Base-by-base conservation (phyloP, 306 rosid genomes). In the Trichosanthes cucumerina region DNA sequence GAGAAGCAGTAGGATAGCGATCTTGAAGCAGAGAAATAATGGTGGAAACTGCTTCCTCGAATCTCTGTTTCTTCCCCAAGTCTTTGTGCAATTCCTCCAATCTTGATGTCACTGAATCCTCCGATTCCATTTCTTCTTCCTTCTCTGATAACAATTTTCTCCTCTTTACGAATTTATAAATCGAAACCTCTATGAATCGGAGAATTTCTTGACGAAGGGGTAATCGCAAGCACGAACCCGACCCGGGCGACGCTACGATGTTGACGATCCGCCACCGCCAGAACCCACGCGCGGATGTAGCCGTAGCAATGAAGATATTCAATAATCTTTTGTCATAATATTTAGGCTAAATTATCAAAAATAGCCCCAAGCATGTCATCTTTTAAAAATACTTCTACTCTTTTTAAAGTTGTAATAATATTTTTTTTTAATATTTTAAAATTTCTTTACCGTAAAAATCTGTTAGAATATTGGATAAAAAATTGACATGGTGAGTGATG, bases 11-110 rank as follows among this genome's bases (percentile, higher is more conserved):
- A 24, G 87, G 80, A 47, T 86, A 95, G 13, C 80, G 54, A 23
- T 76, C 78, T 43, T 76, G 89, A 49, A 92, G 89, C 53, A 95
- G 87, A 46, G 90, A 88, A 66, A 81, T 79, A 39, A 92, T 87
- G 76, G 88, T 52, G 63, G 87, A 82, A 79, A 95, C 88, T 58
- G 96, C 91, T n/a, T 83, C 60, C 77, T 73, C 77, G 43, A 73
- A 73, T 73, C 13, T 73, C 28, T 49, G 77, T 33, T 28, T 73
- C 77, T 73, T 73, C 77, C 77, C 60, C 43, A 73, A 83, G 62
- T 87, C 91, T 80, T 84, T 88, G 74, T 87, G 92, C 86, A 94
- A 80, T 68, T 89, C 92, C 82, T 94, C 96, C 81, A 94, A 84
- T 84, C 84, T 82, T 18, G 71, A 83, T 41, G 66, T 91, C 85